Evolutionary conservation across 2,329 filamentous ascomycete species (phyloP).

Genomic region (Sporothrix sp.): DNA sequence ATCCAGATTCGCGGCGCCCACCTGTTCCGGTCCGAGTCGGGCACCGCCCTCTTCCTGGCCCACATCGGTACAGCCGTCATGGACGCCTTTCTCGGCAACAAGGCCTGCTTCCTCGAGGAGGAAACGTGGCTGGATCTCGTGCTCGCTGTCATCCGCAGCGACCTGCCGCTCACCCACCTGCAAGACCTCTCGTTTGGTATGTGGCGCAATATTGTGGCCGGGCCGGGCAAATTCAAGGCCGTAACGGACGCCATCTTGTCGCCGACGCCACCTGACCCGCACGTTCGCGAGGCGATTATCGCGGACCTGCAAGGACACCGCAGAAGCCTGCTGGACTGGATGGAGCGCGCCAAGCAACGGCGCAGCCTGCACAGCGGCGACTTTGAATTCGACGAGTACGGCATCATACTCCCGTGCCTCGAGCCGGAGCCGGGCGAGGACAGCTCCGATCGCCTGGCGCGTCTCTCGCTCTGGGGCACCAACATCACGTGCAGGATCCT

Average conservation of each 20-base stretch:
- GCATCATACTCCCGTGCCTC: background rate
- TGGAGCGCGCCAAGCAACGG: background rate
- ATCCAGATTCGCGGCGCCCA: background rate
- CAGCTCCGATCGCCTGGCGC: background rate
- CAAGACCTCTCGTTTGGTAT: background rate
- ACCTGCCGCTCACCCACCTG: background rate
- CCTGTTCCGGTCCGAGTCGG: background rate
- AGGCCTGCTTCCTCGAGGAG: background rate
- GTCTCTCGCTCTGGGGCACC: slow-evolving; percentile 1
- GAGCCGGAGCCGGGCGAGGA: background rate
- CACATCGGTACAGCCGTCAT: background rate
- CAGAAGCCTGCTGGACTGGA: background rate
- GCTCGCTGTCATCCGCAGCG: background rate
- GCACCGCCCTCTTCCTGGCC: background rate
- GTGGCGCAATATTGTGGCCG: background rate
- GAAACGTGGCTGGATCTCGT: background rate
- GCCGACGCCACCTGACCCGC: background rate
- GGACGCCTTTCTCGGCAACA: slow-evolving; percentile 4
- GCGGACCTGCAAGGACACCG: background rate
- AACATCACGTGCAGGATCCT: slow-evolving; percentile 3
- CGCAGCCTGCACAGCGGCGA: background rate
- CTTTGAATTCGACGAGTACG: background rate
- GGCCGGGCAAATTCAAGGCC: background rate
- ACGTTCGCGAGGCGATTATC: background rate
- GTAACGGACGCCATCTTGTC: background rate